Evolutionary conservation across 2,329 filamentous ascomycete species (phyloP).

Genomic region (Penicillium palitans): DNA sequence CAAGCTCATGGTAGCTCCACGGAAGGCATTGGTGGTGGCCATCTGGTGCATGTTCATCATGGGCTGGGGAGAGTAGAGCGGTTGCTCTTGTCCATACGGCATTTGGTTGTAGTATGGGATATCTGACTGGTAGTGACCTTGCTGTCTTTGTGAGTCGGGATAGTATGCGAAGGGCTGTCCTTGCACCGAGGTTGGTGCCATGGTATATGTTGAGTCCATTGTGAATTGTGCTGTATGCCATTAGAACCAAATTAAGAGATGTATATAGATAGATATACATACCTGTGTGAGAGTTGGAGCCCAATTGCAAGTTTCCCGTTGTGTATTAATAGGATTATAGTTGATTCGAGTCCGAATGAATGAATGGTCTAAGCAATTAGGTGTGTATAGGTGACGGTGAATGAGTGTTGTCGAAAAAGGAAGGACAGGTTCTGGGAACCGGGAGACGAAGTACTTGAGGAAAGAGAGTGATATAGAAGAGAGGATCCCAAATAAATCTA

Average conservation of each 20-base stretch:
- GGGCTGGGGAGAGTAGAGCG: constrained; percentile 42
- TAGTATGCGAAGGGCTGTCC: constrained; percentile 86
- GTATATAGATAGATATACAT: neutral
- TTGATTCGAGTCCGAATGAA: constrained; percentile 21
- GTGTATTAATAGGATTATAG: constrained; percentile 7
- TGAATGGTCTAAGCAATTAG: constrained; percentile 37
- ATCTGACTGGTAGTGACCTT: constrained; percentile 66
- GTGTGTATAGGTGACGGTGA: constrained; percentile 26
- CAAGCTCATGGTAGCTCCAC: constrained; percentile 42
- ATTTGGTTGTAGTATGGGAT: constrained; percentile 47
- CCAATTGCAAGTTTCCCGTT: constrained; percentile 3
- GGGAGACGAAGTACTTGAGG: constrained; percentile 25
- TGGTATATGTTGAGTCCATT: constrained; percentile 67
- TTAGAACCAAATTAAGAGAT: neutral
- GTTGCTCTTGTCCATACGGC: constrained; percentile 36
- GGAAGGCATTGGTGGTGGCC: constrained; percentile 44
- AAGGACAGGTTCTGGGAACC: constrained; percentile 41
- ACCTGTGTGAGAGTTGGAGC: constrained; percentile 3
- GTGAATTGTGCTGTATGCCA: constrained; percentile 4
- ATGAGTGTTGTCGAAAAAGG: constrained; percentile 24
- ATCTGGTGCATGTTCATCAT: constrained; percentile 49
- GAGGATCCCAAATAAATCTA: constrained; percentile 26
- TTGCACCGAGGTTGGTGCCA: constrained; percentile 56
- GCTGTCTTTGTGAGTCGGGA: constrained; percentile 73
- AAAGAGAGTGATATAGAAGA: constrained; percentile 35